These are phyloP conservation scores for Pichia exigua DNA, from an alignment of 805 yeast genomes.

Conservation along the genomic window DNA sequence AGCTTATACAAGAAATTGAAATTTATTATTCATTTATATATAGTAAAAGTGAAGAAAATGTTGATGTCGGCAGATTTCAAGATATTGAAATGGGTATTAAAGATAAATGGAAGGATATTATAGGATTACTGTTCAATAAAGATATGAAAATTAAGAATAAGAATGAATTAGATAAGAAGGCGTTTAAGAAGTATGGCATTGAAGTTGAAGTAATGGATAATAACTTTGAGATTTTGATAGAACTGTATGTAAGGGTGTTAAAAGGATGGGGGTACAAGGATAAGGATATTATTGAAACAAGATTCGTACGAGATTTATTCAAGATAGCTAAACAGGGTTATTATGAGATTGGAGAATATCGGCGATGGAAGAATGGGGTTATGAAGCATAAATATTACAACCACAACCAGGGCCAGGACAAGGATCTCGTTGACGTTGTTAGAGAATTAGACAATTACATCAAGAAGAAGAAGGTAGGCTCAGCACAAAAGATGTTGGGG, in stretches of 20 bases:
- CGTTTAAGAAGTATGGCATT: conserved; percentile 13
- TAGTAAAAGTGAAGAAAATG: conserved; percentile 25
- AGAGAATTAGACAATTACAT: conserved; percentile 15
- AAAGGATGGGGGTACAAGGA: conserved; percentile 18
- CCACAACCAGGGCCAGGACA: not conserved
- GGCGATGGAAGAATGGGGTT: not conserved
- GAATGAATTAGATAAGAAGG: conserved; percentile 12
- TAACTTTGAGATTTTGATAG: conserved; percentile 23
- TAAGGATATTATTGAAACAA: conserved; percentile 17
- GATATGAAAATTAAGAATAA: conserved; percentile 18
- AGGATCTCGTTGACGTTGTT: conserved; percentile 11
- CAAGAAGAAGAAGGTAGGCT: conserved; percentile 23
- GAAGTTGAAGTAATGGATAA: conserved; percentile 11
- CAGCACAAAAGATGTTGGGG: conserved; percentile 34
- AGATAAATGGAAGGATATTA: conserved; percentile 34
- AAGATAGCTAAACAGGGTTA: conserved; percentile 19
- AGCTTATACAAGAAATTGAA: conserved; percentile 38
- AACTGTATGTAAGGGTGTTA: conserved; percentile 12
- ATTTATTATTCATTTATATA: conserved; percentile 32
- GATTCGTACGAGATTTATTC: conserved; percentile 18
- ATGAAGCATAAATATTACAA: not conserved
- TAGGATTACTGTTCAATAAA: conserved; percentile 26
- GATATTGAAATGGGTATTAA: conserved; percentile 35
- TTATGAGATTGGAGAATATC: conserved; percentile 11
- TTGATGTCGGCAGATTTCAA: conserved; percentile 23